phyloP scores from a whole-genome alignment of 179 eudicot species.

The Beta lomatogona region DNA sequence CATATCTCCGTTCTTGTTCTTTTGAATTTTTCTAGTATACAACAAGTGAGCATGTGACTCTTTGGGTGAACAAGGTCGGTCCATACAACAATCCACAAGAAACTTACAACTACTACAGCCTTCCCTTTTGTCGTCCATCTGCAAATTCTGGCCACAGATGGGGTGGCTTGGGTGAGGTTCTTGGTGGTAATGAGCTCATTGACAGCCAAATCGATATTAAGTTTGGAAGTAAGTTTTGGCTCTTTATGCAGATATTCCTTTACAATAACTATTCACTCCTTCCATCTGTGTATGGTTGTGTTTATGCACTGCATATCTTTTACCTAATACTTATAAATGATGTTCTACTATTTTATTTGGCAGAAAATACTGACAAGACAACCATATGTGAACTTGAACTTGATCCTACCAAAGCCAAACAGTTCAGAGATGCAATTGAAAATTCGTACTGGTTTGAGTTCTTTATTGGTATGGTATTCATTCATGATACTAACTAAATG shows the following conservation, averaged over 20 bases:
- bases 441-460: conserved; percentile 89
- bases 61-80: conserved; percentile 98
- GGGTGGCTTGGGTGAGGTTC: conserved; percentile 99
- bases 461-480: conserved; percentile 62
- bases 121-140: conserved; percentile 80
- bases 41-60: conserved; percentile 59
- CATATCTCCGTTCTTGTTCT: not conserved
- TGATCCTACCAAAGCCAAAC: conserved; percentile 68
- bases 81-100: conserved; percentile 97
- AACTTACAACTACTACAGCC: conserved; percentile 88
- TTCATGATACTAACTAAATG: not conserved
- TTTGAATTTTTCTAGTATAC: conserved; percentile 59
- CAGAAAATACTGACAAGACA: conserved; percentile 66
- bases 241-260: not conserved
- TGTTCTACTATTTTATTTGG: conserved; percentile 18
- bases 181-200: conserved; percentile 95
- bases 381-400: conserved; percentile 70
- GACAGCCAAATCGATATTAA: conserved; percentile 81
- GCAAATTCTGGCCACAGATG: conserved; percentile 74
- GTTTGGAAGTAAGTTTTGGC: conserved; percentile 59
- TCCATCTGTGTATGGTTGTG: not conserved
- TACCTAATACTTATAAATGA: not conserved
- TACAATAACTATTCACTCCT: not conserved
- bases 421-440: conserved; percentile 83
- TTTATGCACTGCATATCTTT: not conserved